Evolutionary conservation across 257 asterid species (phyloP).

Genomic region (Solanum piurae): DNA sequence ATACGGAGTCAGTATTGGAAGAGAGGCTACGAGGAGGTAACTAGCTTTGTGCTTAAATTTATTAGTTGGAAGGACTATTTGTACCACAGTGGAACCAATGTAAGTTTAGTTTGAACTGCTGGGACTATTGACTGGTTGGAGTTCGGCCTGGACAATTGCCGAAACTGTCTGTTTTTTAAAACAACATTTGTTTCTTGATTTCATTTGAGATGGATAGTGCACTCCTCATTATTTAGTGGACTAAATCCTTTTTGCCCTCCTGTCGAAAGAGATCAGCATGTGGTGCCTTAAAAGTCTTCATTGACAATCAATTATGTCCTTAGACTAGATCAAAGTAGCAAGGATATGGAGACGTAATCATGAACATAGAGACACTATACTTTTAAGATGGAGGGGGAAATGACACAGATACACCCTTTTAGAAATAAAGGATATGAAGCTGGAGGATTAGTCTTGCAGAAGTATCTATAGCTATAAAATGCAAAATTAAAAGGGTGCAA

Average conservation of each 20-base stretch:
- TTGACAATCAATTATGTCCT: not conserved
- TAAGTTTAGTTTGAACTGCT: not conserved
- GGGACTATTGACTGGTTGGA: not conserved
- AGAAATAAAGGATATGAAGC: not conserved
- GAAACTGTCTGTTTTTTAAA: not conserved
- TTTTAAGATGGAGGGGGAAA: not conserved
- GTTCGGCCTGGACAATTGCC: not conserved
- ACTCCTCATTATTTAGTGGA: not conserved
- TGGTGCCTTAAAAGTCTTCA: not conserved
- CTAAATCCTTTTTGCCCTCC: not conserved
- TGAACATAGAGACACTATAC: not conserved
- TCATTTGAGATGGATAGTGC: not conserved
- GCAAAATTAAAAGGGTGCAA: not conserved
- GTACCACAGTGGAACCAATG: not conserved
- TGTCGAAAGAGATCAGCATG: not conserved
- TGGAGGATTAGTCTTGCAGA: not conserved
- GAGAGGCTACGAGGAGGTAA: conserved; percentile 95
- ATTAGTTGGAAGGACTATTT: not conserved
- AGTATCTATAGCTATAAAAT: not conserved
- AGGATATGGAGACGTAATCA: not conserved
- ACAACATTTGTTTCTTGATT: not conserved
- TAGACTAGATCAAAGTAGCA: not conserved
- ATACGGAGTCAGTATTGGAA: conserved; percentile 69
- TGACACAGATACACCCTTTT: not conserved
- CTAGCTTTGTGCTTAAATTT: not conserved